Evolutionary conservation across 2,329 filamentous ascomycete species (phyloP).

Genomic region (Botrytis paeoniae): DNA sequence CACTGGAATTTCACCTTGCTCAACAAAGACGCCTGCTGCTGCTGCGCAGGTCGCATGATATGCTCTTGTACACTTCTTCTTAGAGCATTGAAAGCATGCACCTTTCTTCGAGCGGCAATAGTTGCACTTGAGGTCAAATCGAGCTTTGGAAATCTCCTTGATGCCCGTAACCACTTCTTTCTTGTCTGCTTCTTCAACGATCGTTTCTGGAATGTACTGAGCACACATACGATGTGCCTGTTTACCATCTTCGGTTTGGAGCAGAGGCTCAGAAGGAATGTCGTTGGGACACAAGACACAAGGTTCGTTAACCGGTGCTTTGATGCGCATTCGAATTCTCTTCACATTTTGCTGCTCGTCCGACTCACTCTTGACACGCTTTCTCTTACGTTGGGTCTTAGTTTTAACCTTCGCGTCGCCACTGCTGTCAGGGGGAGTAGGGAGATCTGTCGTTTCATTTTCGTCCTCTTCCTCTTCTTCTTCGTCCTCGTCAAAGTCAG

Average conservation of each 20-base stretch:
- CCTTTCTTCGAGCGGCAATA: constrained; percentile 92
- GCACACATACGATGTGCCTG: constrained; percentile 88
- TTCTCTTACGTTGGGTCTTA: constrained; percentile 61
- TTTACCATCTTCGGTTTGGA: constrained; percentile 83
- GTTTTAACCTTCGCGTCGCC: constrained; percentile 65
- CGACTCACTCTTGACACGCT: constrained; percentile 50
- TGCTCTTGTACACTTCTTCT: constrained; percentile 87
- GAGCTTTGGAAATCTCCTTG: constrained; percentile 78
- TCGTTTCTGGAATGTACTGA: constrained; percentile 88
- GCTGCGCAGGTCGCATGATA: constrained; percentile 96
- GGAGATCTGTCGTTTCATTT: constrained; percentile 65
- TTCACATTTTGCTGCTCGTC: constrained; percentile 52
- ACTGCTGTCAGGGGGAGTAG: constrained; percentile 70
- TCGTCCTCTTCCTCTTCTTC: constrained; percentile 61
- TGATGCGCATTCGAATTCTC: constrained; percentile 73
- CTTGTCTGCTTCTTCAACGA: constrained; percentile 64
- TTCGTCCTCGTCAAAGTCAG: constrained; percentile 70
- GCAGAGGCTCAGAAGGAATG: constrained; percentile 73
- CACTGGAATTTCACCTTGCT: constrained; percentile 79
- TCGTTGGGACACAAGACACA: constrained; percentile 94
- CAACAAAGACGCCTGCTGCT: constrained; percentile 86
- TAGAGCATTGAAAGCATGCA: constrained; percentile 95
- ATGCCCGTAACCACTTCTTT: constrained; percentile 75
- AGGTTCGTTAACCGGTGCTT: constrained; percentile 66
- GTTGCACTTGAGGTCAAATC: constrained; percentile 87